Evolutionary conservation across 768 basidiomycete genomes (phyloP), one percentile per base, ranked within the genome.

Genomic region (Suillus subluteus): DNA sequence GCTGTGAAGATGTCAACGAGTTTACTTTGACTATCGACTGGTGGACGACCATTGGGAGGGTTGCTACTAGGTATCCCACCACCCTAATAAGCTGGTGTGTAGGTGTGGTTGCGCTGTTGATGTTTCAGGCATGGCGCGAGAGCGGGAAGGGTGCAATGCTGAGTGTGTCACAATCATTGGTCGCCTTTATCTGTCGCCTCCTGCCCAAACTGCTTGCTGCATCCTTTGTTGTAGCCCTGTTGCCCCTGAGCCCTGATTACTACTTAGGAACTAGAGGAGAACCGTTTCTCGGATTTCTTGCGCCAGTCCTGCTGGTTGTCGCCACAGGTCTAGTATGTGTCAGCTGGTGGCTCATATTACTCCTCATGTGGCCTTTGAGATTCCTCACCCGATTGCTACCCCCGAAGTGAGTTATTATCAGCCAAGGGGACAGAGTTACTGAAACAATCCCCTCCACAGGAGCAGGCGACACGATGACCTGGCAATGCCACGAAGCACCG

Each of bases 1-100:
- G 76, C 16, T 96, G 94, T 74, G 59, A 67, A 43, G 73, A 68
- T 43, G 76, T 73, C 48, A 68, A 74, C 43, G 18, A 68, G 6
- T 69, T 96, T 4, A 70, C 74, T 2, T 73, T 97, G n/a, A 77
- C 78, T 16, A 73, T 97, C 8, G 92, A 96, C 73, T 88, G 89
- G 87, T 80, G 82, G 75, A 82, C 85, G 12, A 93, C 90, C 2
- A 66, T 94, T 7, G 93, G 92, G 2, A 83, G 91, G 44, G 84
- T 87, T 75, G 87, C 88, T 1, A 80, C 88, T 21, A 83, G 97
- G 30, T 98, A 94, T 78, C 85, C 90, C 58, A 89, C 87, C 40
- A 88, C 89, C 2, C 71, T 92, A 0, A 80, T 89, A 4, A 84
- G 85, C 35, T 98, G 96, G 91, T 82, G 88, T 3, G 79, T 91